These are phyloP conservation scores for Saitozyma podzolica DNA, from an alignment of 768 basidiomycete genomes.

Conservation along the genomic window DNA sequence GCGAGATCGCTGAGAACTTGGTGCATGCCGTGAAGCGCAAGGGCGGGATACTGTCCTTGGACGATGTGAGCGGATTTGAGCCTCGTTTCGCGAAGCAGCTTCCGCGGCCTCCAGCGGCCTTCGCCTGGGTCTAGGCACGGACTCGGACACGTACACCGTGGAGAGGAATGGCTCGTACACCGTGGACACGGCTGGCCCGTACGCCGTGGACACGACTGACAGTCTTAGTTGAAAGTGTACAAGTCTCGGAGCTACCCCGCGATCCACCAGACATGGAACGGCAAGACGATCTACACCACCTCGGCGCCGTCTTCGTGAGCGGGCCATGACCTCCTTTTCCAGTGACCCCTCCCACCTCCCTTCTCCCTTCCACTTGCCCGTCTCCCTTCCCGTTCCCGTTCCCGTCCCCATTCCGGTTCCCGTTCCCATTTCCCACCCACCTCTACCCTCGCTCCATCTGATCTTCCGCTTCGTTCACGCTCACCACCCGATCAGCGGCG, in stretches of 20 bases:
- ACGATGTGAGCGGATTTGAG: slow-evolving; percentile 58
- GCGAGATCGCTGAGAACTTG: slow-evolving; percentile 70
- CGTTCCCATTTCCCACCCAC: too few species aligned
- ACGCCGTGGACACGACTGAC: neutral
- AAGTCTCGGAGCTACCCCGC: slow-evolving; percentile 69
- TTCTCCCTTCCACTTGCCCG: too few species aligned
- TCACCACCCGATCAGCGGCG: slow-evolving; percentile 61
- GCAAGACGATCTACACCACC: slow-evolving; percentile 77
- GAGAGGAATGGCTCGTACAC: too few species aligned
- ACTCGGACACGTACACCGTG: too few species aligned
- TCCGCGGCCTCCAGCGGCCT: neutral
- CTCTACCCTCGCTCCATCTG: neutral
- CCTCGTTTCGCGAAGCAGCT: neutral
- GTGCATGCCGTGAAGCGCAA: slow-evolving; percentile 67
- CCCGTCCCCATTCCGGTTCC: too few species aligned
- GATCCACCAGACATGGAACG: slow-evolving; percentile 72
- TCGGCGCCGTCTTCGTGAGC: slow-evolving; percentile 67
- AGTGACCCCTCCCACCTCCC: too few species aligned
- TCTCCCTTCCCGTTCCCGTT: too few species aligned
- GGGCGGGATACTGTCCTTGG: slow-evolving; percentile 76
- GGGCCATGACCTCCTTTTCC: neutral
- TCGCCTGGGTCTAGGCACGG: neutral
- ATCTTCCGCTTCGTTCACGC: neutral
- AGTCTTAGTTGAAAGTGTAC: slow-evolving; percentile 61
- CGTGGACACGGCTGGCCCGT: too few species aligned